Conservation (phyloP, 306 rosid species). For the Lathyrus oleraceus region DNA sequence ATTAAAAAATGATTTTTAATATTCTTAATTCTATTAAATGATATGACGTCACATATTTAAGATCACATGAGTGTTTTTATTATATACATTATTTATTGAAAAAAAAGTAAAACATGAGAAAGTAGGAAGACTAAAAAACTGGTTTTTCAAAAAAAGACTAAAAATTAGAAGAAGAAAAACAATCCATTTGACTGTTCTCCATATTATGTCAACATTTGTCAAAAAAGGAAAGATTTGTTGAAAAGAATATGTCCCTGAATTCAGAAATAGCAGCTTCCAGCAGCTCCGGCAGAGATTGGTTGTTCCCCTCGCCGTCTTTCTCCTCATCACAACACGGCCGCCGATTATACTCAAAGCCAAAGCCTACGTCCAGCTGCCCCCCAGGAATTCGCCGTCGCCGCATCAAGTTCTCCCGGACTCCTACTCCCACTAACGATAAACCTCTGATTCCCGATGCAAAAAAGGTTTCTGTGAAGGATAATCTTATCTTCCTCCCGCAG, state of each 20-base stretch:
- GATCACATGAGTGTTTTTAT: too few species aligned
- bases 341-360: slow-evolving; percentile 49
- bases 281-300: slow-evolving; percentile 63
- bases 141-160: too few species aligned
- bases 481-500: slow-evolving; percentile 17
- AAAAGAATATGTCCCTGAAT: slow-evolving; percentile 37
- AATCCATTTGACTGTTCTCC: too few species aligned
- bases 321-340: slow-evolving; percentile 47
- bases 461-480: slow-evolving; percentile 6
- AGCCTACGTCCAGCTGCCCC: slow-evolving; percentile 26
- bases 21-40: too few species aligned
- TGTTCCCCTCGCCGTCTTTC: slow-evolving; percentile 73
- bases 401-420: not conserved
- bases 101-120: too few species aligned
- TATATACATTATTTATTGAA: too few species aligned
- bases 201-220: too few species aligned
- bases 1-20: too few species aligned
- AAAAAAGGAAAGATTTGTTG: too few species aligned
- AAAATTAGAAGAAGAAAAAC: too few species aligned
- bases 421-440: not conserved
- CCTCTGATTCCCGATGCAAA: slow-evolving; percentile 30
- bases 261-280: slow-evolving; percentile 44
- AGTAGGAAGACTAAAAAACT: too few species aligned
- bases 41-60: too few species aligned
- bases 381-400: not conserved